A percentile compares a stretch with the other conserved stretches of the same genome.
phyloP scores from a whole-genome alignment of 768 basidiomycete genomes.

The Lyophyllum atratum region DNA sequence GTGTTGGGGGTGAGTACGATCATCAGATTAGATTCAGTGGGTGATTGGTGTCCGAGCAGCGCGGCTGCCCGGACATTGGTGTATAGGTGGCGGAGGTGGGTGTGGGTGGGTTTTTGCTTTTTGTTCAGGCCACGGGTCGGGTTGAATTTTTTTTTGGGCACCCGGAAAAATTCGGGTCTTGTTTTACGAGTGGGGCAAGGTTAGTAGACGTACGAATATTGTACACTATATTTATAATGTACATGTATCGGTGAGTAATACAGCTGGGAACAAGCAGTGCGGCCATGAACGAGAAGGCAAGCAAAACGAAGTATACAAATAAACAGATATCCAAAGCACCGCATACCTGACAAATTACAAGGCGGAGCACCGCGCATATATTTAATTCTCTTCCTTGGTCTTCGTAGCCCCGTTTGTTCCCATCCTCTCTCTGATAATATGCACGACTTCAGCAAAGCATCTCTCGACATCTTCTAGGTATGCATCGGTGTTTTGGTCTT shows the following conservation, averaged over 20 bases:
- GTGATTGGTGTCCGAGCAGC: neutral
- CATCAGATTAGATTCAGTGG: neutral
- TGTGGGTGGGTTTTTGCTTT: neutral
- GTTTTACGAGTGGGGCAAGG: neutral
- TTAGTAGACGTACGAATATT: neutral
- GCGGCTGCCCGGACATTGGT: neutral
- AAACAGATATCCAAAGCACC: too few species aligned
- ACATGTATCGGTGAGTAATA: neutral
- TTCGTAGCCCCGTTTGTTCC: neutral
- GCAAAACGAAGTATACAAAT: too few species aligned
- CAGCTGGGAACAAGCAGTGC: neutral
- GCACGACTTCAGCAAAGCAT: constrained; percentile 37
- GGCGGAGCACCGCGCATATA: neutral
- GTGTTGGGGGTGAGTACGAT: neutral
- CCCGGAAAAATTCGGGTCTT: neutral
- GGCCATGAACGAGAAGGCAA: neutral
- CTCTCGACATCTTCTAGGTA: constrained; percentile 50
- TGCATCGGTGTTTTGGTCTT: constrained; percentile 68
- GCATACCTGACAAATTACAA: neutral
- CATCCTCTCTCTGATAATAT: constrained; percentile 30
- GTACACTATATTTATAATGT: neutral
- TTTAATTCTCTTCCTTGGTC: neutral
- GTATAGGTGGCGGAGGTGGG: neutral
- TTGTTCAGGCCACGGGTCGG: neutral
- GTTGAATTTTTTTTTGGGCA: neutral